These are phyloP conservation scores for Colletotrichum tabaci DNA, from an alignment of 2,329 filamentous ascomycete genomes.

Conservation along the genomic window DNA sequence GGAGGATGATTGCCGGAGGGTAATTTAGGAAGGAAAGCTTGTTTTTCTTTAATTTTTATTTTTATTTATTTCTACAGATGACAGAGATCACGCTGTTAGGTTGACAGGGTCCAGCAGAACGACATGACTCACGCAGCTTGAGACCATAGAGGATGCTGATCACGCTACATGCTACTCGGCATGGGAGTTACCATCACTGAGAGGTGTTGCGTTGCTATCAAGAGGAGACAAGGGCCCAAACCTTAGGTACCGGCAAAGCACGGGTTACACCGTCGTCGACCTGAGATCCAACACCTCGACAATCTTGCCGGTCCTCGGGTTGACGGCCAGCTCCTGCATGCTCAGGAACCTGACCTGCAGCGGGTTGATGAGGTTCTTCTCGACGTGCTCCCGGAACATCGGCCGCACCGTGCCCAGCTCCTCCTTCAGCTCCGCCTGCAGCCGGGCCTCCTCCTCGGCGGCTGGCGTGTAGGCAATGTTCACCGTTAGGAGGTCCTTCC, in stretches of 20 bases:
- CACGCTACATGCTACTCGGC: neutral
- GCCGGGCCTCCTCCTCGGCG: constrained; percentile 18
- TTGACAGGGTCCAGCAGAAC: neutral
- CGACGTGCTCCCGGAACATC: constrained; percentile 37
- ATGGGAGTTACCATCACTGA: neutral
- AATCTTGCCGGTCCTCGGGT: constrained; percentile 33
- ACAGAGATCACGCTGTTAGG: neutral
- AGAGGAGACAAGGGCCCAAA: no score
- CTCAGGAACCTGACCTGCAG: constrained; percentile 24
- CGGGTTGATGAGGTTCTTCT: constrained; percentile 33
- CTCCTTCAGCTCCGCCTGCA: constrained; percentile 16
- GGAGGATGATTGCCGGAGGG: neutral
- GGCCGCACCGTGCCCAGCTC: constrained; percentile 28
- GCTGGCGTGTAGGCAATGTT: constrained; percentile 18
- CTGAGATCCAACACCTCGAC: constrained; percentile 32
- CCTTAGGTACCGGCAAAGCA: neutral
- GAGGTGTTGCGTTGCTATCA: no score
- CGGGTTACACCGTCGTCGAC: constrained; percentile 25
- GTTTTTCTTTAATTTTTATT: neutral
- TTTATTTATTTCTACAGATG: no score
- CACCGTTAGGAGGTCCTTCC: constrained; percentile 32
- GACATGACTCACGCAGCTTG: neutral
- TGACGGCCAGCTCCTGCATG: constrained; percentile 31
- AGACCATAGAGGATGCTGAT: neutral
- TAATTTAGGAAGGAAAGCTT: constrained; percentile 5